A percentile compares a stretch with the other conserved stretches of the same genome.
These are phyloP conservation scores for Plasmodium coatneyi DNA, from an alignment of 169 alveolate species.

Conservation along the genomic window DNA sequence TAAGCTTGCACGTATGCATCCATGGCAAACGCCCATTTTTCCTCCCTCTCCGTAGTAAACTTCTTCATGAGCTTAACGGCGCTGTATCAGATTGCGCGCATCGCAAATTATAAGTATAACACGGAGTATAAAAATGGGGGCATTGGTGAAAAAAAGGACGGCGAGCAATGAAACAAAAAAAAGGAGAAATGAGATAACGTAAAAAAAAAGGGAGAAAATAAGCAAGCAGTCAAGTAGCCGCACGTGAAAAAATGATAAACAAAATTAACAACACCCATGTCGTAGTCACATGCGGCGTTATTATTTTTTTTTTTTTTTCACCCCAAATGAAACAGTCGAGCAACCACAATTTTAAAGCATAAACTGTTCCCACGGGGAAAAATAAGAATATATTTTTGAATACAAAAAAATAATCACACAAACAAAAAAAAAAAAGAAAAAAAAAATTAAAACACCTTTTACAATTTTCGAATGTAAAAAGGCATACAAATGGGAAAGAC, in stretches of 20 bases:
- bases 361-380: not conserved
- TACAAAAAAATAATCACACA: not conserved
- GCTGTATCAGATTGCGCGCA: constrained; percentile 61
- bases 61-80: constrained; percentile 69
- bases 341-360: constrained; percentile 14
- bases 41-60: constrained; percentile 34
- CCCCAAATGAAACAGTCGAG: not conserved
- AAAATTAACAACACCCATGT: not conserved
- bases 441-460: not conserved
- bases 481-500: not conserved
- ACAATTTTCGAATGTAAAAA: not conserved
- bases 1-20: not conserved
- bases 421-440: not conserved
- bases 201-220: not conserved
- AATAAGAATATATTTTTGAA: not conserved
- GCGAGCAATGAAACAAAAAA: not conserved
- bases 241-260: not conserved
- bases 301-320: not conserved
- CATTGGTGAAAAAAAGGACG: not conserved
- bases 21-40: not conserved
- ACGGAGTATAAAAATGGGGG: not conserved
- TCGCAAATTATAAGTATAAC: constrained; percentile 38
- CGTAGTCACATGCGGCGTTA: not conserved
- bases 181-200: not conserved
- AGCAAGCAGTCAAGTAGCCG: not conserved